phyloP scores from a whole-genome alignment of 768 basidiomycete species.

The Trichaptum fuscoviolaceum region DNA sequence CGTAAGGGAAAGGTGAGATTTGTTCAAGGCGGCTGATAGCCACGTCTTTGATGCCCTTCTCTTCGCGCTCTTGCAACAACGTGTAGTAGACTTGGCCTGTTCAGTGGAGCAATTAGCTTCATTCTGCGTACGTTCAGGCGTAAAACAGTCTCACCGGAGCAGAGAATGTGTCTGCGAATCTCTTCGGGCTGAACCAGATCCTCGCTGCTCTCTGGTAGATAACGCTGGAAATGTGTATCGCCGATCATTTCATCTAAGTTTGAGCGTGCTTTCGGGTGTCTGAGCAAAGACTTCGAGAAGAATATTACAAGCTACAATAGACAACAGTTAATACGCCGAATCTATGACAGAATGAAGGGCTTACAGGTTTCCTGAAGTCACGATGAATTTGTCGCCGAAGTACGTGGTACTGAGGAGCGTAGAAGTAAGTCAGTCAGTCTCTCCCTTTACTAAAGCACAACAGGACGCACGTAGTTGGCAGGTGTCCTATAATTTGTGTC shows the following conservation, averaged over 20 bases:
- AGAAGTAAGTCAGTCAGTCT: neutral
- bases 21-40: slow-evolving; percentile 95
- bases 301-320: slow-evolving; percentile 71
- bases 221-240: slow-evolving; percentile 89
- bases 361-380: slow-evolving; percentile 94
- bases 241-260: slow-evolving; percentile 82
- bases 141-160: slow-evolving; percentile 48
- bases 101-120: neutral
- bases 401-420: slow-evolving; percentile 72
- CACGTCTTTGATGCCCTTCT: slow-evolving; percentile 85
- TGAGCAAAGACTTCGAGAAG: slow-evolving; percentile 95
- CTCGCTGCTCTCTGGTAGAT: slow-evolving; percentile 77
- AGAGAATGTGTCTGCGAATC: slow-evolving; percentile 88
- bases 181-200: slow-evolving; percentile 73
- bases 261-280: slow-evolving; percentile 90
- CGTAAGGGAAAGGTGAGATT: slow-evolving; percentile 95
- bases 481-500: slow-evolving; percentile 56
- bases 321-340: slow-evolving; percentile 1
- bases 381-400: slow-evolving; percentile 95
- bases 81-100: slow-evolving; percentile 91
- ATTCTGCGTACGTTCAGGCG: neutral
- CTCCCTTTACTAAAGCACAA: neutral
- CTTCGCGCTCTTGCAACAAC: slow-evolving; percentile 85
- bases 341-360: slow-evolving; percentile 17
- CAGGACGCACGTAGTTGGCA: slow-evolving; percentile 73